Percentiles rank a stretch among this genome's conserved stretches.
Conservation (phyloP, 1,284 basidiomycete species). For the Ganoderma boninense region DNA sequence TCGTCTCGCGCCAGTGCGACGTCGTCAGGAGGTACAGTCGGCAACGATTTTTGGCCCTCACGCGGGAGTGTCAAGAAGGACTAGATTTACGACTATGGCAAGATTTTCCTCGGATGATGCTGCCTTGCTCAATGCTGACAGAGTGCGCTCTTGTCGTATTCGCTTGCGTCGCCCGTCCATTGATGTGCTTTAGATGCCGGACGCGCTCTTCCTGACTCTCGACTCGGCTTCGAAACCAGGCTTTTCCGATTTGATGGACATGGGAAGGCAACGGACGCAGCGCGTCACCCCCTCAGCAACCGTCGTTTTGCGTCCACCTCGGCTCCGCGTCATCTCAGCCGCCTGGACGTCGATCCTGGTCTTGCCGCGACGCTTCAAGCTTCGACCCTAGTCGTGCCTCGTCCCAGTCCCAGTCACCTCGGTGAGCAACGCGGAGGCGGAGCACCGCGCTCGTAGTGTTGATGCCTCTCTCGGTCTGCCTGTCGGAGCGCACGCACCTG, state of each 20-base stretch:
- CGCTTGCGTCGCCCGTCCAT: neutral
- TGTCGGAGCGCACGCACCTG: neutral
- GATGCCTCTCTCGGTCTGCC: neutral
- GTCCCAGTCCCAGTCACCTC: neutral
- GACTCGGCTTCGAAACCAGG: neutral
- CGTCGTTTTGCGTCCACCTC: too few relatives aligned
- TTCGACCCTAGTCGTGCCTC: neutral
- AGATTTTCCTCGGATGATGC: neutral
- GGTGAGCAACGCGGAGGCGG: neutral
- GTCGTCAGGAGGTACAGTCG: neutral
- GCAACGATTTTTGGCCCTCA: neutral
- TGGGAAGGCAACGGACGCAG: neutral
- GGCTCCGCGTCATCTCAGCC: neutral
- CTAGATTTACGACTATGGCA: neutral
- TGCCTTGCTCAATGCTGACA: neutral
- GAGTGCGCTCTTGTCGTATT: neutral
- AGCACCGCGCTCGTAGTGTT: neutral
- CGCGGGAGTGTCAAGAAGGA: neutral
- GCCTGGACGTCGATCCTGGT: neutral
- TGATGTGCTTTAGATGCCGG: neutral
- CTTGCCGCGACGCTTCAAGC: neutral
- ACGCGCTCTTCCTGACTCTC: neutral
- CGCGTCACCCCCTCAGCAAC: neutral
- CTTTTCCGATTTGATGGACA: neutral
- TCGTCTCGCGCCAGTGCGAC: neutral